phyloP scores from a whole-genome alignment of 805 yeast genomes.

The Saccharomycopsis sp. region DNA sequence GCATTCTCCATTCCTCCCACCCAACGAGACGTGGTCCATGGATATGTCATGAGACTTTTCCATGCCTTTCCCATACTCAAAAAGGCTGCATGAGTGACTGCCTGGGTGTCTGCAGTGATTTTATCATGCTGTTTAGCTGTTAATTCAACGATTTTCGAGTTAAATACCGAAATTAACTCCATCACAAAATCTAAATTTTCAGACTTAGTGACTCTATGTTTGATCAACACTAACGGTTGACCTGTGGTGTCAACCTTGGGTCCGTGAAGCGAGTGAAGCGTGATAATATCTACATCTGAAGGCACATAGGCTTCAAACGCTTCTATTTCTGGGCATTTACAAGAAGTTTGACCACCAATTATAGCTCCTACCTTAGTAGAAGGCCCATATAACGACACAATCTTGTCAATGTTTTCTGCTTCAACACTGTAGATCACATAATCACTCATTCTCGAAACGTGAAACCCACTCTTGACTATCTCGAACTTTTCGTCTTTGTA shows the following conservation, averaged over 20 bases:
- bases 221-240: constrained; percentile 84
- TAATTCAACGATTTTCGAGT: constrained; percentile 70
- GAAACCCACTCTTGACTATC: constrained; percentile 72
- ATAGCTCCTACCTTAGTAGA: constrained; percentile 81
- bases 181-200: constrained; percentile 57
- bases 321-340: constrained; percentile 82
- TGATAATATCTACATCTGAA: constrained; percentile 69
- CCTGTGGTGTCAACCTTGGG: constrained; percentile 85
- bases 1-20: constrained; percentile 94
- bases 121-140: constrained; percentile 87
- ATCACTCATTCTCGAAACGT: constrained; percentile 75
- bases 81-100: constrained; percentile 97
- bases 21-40: constrained; percentile 83
- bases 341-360: constrained; percentile 98
- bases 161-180: constrained; percentile 58
- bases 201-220: constrained; percentile 54
- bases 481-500: constrained; percentile 40
- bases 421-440: constrained; percentile 88
- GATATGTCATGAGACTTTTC: constrained; percentile 75
- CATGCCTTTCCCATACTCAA: constrained; percentile 96
- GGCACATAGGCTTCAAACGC: constrained; percentile 81
- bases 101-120: constrained; percentile 97
- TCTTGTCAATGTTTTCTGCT: constrained; percentile 72
- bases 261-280: constrained; percentile 92
- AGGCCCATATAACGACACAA: constrained; percentile 75